These are phyloP conservation scores for Sporothrix pseudoabietina DNA, from an alignment of 2,329 filamentous ascomycete genomes.

Conservation along the genomic window DNA sequence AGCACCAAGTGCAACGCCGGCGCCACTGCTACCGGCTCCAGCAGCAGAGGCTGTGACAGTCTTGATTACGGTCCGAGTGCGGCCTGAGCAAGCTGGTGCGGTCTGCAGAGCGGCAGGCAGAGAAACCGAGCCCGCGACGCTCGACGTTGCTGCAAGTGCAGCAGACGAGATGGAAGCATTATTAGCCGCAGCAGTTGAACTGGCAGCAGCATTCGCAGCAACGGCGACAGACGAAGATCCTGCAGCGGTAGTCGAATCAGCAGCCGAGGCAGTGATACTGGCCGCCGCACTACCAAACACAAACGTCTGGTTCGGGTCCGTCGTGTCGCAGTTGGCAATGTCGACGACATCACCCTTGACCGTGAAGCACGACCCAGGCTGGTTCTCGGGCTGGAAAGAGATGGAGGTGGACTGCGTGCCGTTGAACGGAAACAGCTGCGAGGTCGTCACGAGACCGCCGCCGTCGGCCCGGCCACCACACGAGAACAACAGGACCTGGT, in stretches of 20 bases:
- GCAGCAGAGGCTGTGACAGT: conserved; percentile 19
- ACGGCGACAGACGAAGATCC: not conserved
- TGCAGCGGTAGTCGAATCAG: not conserved
- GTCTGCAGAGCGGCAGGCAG: conserved; percentile 5
- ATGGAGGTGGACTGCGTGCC: conserved; percentile 46
- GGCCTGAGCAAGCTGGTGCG: not conserved
- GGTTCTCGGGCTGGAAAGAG: conserved; percentile 50
- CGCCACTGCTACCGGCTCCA: not conserved
- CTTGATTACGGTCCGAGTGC: conserved; percentile 19
- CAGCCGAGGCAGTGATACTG: not conserved
- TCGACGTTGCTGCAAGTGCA: conserved; percentile 5
- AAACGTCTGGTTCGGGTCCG: conserved; percentile 50
- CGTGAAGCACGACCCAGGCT: conserved; percentile 51
- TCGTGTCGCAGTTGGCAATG: conserved; percentile 47
- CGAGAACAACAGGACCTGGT: conserved; percentile 59
- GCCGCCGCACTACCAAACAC: conserved; percentile 37
- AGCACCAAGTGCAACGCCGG: conserved; percentile 24
- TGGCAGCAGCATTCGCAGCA: not conserved
- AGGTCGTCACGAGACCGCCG: conserved; percentile 52
- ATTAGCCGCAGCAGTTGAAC: not conserved
- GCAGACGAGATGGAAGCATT: not conserved
- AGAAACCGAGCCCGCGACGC: not conserved
- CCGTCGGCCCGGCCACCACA: conserved; percentile 62
- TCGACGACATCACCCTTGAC: conserved; percentile 49
- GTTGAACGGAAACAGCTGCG: conserved; percentile 55